phyloP scores from a whole-genome alignment of 345 rosid genomes.

The Passiflora organensis region DNA sequence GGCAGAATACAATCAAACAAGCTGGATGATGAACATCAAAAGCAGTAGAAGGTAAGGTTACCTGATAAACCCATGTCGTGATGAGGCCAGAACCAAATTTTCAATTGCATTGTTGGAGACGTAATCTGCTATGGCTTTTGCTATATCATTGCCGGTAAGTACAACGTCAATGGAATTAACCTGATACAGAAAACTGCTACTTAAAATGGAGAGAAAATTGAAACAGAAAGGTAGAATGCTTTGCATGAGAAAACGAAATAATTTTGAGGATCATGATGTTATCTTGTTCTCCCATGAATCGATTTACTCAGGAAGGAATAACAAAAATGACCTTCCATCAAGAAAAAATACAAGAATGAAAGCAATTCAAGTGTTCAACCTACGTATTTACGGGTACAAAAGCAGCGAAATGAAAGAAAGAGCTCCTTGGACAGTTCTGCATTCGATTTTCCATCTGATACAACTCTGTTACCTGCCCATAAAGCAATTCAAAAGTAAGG shows the following conservation, averaged over 20 bases:
- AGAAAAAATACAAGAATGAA: background rate
- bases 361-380: background rate
- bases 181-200: constrained; percentile 24
- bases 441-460: constrained; percentile 7
- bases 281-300: too few relatives aligned
- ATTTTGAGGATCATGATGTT: too few relatives aligned
- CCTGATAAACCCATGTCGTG: constrained; percentile 72
- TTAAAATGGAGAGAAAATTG: background rate
- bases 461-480: constrained; percentile 19
- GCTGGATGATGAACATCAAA: too few relatives aligned
- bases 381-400: constrained; percentile 84
- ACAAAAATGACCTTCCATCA: background rate
- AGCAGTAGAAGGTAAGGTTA: too few relatives aligned
- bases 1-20: too few relatives aligned
- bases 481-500: too few relatives aligned
- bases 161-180: constrained; percentile 55
- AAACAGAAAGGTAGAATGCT: background rate
- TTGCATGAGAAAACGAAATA: too few relatives aligned
- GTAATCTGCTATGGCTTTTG: constrained; percentile 66
- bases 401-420: constrained; percentile 78
- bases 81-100: constrained; percentile 72
- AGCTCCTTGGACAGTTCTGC: constrained; percentile 48
- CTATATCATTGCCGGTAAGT: constrained; percentile 60
- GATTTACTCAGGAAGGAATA: too few relatives aligned
- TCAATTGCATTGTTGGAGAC: constrained; percentile 63